These are phyloP conservation scores for Exophiala phaeomuriformis DNA, from an alignment of 2,329 filamentous ascomycete species.

Conservation along the genomic window DNA sequence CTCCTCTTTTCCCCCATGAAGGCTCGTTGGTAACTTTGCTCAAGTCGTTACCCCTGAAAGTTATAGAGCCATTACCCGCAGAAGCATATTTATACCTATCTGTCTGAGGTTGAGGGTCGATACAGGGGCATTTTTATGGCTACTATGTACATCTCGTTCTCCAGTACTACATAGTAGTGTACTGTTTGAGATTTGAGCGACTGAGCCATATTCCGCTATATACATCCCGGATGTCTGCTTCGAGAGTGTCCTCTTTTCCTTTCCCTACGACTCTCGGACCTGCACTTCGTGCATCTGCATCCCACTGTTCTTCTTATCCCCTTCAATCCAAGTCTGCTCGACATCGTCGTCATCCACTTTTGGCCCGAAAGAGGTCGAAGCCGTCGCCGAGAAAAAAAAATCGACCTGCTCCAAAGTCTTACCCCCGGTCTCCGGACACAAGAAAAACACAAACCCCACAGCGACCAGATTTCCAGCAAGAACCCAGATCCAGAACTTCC, in stretches of 20 bases:
- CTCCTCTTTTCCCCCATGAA: no score
- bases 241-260: background rate
- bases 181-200: no score
- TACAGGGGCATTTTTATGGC: no score
- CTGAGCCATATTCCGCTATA: no score
- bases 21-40: no score
- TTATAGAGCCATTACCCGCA: no score
- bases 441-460: slow-evolving; percentile 18
- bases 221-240: no score
- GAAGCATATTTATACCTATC: no score
- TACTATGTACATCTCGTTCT: no score
- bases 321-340: background rate
- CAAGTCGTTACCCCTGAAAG: no score
- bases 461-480: slow-evolving; percentile 29
- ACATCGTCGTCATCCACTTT: background rate
- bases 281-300: background rate
- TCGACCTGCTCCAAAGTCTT: slow-evolving; percentile 21
- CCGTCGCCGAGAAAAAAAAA: slow-evolving; percentile 8
- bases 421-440: slow-evolving; percentile 22
- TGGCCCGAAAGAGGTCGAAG: background rate
- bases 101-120: no score
- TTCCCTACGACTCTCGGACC: background rate
- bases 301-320: background rate
- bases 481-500: slow-evolving; percentile 31
- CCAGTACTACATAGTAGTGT: no score